Percentiles rank a stretch among this genome's conserved stretches.
Evolutionary conservation across 2,329 filamentous ascomycete genomes (phyloP).

Genomic region (Thielaviopsis punctulata): DNA sequence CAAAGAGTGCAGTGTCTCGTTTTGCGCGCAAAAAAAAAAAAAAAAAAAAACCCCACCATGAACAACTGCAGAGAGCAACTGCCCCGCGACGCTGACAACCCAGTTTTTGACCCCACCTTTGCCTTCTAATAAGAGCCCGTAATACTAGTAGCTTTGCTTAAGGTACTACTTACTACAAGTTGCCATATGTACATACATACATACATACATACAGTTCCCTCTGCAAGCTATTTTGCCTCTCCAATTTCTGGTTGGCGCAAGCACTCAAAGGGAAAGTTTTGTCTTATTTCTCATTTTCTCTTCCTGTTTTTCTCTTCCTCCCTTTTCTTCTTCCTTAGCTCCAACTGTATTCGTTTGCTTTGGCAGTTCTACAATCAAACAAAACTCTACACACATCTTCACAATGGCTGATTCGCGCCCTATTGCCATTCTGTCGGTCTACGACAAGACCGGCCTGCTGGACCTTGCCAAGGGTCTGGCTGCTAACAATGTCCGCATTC

Average conservation of each 20-base stretch:
- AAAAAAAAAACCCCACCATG: neutral
- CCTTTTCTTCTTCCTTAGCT: slow-evolving; percentile 6
- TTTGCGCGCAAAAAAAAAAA: no score
- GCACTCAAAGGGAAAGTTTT: neutral
- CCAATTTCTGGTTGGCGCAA: neutral
- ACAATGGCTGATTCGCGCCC: slow-evolving; percentile 30
- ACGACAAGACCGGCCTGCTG: slow-evolving; percentile 91
- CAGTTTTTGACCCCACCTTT: slow-evolving; percentile 12
- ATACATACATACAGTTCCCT: no score
- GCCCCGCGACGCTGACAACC: neutral
- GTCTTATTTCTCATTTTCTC: neutral
- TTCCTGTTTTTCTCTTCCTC: neutral
- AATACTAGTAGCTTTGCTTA: neutral
- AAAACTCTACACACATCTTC: slow-evolving; percentile 6
- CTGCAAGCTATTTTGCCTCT: slow-evolving; percentile 1
- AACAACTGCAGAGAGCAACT: neutral
- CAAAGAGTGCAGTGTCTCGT: neutral
- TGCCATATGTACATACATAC: no score
- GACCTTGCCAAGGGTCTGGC: slow-evolving; percentile 83
- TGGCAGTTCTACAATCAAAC: slow-evolving; percentile 6
- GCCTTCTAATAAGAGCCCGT: neutral
- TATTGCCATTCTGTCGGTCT: slow-evolving; percentile 89
- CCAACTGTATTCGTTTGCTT: slow-evolving; percentile 8
- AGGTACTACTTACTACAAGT: neutral
- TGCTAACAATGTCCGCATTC: slow-evolving; percentile 76